Base-by-base conservation (phyloP, 1,139 yeast genomes). In the Ogataea hybrid region DNA sequence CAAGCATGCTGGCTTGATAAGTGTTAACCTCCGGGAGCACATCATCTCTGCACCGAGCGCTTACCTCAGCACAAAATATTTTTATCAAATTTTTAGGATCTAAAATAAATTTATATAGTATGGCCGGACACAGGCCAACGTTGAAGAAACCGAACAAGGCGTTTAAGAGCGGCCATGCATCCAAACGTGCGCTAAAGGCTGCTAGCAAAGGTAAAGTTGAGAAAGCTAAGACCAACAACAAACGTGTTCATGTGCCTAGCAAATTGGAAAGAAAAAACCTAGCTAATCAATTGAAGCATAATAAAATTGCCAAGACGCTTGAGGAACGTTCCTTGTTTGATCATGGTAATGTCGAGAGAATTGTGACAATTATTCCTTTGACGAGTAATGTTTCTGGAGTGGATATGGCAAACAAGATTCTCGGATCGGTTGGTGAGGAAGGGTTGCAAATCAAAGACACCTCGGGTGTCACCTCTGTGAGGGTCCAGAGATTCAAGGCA, bases 131-230 rank as follows among this genome's bases (percentile, higher is more conserved):
- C 61, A 76, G 97, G 61, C 73, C 92, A 14, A 80, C 95, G 8
- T 69, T 85, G 43, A 90, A 88, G 65, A 83, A 82, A 62, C 81
- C 81, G 41, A 96, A 90, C 57, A 92, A 92, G 67, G 76, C 92
- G 9, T 92, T 88, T 74, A 92, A 92, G 62, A 80, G 95, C 6
- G 84, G 81, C 59, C 97, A 92, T 69, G 79, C 96, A 16, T 78
- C 95, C n/a, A 92, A 92, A 61, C 87, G 96, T 43, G 80, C 89
- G 41, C 63, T 89, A 57, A 90, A 88, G 62, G 84, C 86, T 50
- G 72, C 77, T 47, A 71, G 70, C 54, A 90, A 90, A 63, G 97
- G 97, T 49, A 89, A 88, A 63, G 88, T 92, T 28, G 97, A 90
- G 59, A 85, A 83, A 57, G 65, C 69, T 16, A 46, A 57, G 12